Base-by-base conservation (phyloP, 371 early-diverging fungal genomes). In the Mortierella sp. region DNA sequence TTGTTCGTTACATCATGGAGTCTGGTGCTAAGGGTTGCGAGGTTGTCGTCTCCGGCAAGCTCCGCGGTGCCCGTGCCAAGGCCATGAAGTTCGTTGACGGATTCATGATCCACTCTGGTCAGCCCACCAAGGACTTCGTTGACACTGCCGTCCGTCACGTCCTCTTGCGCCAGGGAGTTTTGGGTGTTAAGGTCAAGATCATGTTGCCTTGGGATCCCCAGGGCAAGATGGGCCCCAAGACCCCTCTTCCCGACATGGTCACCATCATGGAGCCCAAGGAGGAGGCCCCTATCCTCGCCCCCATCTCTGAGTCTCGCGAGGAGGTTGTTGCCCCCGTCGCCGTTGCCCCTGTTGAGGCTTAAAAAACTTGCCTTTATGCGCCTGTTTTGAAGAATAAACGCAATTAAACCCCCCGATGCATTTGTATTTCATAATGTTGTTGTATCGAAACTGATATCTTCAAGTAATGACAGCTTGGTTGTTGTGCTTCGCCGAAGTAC, bases 141-240 rank as follows among this genome's bases (percentile, higher is more conserved):
- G 98, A 97, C 90, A 91, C 92, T 64, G 99, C 99, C 70, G 95
- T 96, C 78, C 96, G 99, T 83, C 98, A 97, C 94, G 99, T 99
- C 83, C 90, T 98, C 77, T 92, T 99, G 86, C 97, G 99, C 85
- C 99, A 99, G 89, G 99, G 99, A 93, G 99, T 99, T 67, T 92
- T 99, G 72, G 99, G 99, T 89, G 96, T 99, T 89, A 98, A 99
- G 94, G 99, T 99, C 88, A 97, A 98, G 94, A 99, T 99, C 86
- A 99, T 99, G 99, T 92, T 97, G 77, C 97, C 96, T 76, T 91
- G 91, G 86, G 99, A 99, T 89, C 98, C 99, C 64, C 92, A 92
- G 74, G 99, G 99, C 86, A 96, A 95, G 86, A 85, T 88, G 74
- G 99, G 99, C 74, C 99, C 99, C 87, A 96, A 95, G 93, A 95